Evolutionary conservation across 495 filamentous ascomycete genomes (phyloP).

Genomic region (Aspergillus campestris): DNA sequence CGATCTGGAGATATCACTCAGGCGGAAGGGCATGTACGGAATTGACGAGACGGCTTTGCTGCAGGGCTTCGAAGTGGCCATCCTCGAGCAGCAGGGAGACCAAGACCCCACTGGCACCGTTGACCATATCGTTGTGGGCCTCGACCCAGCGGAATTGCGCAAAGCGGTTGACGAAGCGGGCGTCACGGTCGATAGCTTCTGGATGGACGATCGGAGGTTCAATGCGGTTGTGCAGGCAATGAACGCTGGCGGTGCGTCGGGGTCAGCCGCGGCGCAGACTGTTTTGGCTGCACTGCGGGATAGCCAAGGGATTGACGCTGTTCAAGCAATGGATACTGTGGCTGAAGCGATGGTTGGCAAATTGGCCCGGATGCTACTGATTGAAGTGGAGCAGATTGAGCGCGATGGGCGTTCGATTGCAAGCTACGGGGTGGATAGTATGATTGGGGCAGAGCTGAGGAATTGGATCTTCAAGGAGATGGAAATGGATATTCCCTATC

Average conservation of each 20-base stretch:
- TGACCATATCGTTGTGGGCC: conserved; percentile 26
- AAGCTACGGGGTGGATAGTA: conserved; percentile 36
- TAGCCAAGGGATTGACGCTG: neutral
- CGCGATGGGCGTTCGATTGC: conserved; percentile 14
- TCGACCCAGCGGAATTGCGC: conserved; percentile 22
- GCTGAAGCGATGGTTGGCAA: conserved; percentile 10
- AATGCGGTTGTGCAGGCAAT: too few species aligned
- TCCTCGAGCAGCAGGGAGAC: conserved; percentile 6
- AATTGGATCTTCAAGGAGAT: conserved; percentile 40
- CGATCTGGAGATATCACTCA: conserved; percentile 22
- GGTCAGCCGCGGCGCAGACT: neutral
- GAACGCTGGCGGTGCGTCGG: neutral
- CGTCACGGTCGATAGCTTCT: too few species aligned
- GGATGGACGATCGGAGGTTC: too few species aligned
- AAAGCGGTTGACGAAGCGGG: too few species aligned
- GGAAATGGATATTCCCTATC: conserved; percentile 28
- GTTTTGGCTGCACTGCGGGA: neutral
- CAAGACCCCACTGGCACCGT: too few species aligned
- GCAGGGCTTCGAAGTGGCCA: conserved; percentile 21
- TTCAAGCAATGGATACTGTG: neutral
- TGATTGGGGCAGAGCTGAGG: conserved; percentile 40
- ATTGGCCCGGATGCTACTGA: conserved; percentile 22
- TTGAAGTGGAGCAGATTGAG: conserved; percentile 12
- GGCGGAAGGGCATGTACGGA: conserved; percentile 26
- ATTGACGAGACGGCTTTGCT: conserved; percentile 31